Evolutionary conservation across 139 green algal species (phyloP).

Genomic region (Monoraphidium neglectum): DNA sequence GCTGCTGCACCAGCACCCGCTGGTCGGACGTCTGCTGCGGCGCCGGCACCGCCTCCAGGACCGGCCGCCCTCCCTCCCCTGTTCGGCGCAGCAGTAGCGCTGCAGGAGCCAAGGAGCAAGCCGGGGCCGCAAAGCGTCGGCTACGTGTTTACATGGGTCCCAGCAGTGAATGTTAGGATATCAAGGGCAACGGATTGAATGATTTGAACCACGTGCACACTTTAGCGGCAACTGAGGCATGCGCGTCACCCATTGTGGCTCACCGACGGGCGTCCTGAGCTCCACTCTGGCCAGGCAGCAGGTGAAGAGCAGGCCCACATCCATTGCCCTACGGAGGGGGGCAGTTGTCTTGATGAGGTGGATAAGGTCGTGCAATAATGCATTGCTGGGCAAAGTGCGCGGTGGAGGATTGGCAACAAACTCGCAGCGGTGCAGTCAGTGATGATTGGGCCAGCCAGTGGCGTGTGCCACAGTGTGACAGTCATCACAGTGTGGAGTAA

Average conservation of each 20-base stretch:
- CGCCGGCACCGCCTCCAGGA: conserved; percentile 76
- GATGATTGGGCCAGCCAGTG: conserved; percentile 59
- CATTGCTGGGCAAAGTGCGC: too few relatives aligned
- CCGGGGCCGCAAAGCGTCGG: neutral
- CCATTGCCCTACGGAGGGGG: too few relatives aligned
- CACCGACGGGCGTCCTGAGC: conserved; percentile 75
- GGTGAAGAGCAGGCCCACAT: conserved; percentile 83
- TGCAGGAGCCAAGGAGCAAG: conserved; percentile 13
- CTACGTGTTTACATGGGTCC: neutral
- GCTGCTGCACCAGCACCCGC: conserved; percentile 72
- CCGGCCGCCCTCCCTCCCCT: conserved; percentile 14
- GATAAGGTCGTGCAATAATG: too few relatives aligned
- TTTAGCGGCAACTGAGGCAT: neutral
- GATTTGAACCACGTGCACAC: neutral
- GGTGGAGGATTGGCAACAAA: too few relatives aligned
- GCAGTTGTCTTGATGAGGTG: too few relatives aligned
- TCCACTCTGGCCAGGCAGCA: conserved; percentile 77
- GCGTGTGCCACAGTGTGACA: conserved; percentile 78
- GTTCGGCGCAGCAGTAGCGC: conserved; percentile 64
- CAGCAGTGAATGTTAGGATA: neutral
- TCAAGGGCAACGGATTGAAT: neutral
- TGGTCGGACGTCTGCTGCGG: conserved; percentile 70
- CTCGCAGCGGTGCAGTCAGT: neutral
- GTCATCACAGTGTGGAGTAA: conserved; percentile 77
- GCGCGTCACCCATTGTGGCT: neutral